Evolutionary conservation across 495 filamentous ascomycete species (phyloP).

Genomic region (Letharia columbiana): DNA sequence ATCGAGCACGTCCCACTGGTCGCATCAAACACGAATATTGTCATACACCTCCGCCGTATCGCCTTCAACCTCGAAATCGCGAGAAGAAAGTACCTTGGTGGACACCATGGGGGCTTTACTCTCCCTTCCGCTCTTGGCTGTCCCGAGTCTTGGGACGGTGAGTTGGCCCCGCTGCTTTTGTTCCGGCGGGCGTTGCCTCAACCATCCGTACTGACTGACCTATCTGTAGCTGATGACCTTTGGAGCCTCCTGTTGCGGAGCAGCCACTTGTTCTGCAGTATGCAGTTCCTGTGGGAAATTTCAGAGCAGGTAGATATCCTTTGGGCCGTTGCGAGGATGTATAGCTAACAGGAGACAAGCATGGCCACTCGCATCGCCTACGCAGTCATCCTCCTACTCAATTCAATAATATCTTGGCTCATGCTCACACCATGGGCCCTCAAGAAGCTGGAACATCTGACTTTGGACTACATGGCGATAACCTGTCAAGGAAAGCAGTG

Average conservation of each 20-base stretch:
- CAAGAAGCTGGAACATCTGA: conserved; percentile 84
- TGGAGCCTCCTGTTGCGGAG: conserved; percentile 83
- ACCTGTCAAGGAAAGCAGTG: conserved; percentile 84
- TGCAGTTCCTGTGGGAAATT: conserved; percentile 95
- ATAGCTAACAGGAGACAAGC: conserved; percentile 38
- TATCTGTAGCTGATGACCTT: conserved; percentile 58
- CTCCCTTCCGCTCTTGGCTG: conserved; percentile 76
- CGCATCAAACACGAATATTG: not conserved
- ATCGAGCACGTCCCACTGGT: too few relatives aligned
- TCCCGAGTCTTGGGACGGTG: conserved; percentile 84
- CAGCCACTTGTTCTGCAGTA: conserved; percentile 87
- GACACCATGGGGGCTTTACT: conserved; percentile 79
- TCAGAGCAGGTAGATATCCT: conserved; percentile 66
- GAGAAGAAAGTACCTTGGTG: not conserved
- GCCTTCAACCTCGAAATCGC: not conserved
- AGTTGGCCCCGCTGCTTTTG: conserved; percentile 28
- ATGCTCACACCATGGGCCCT: conserved; percentile 99
- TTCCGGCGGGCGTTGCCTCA: not conserved
- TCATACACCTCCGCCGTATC: not conserved
- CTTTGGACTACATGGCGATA: conserved; percentile 91
- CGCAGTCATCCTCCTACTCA: conserved; percentile 88
- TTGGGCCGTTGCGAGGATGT: not conserved
- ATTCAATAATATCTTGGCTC: conserved; percentile 95
- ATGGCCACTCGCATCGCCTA: conserved; percentile 97
- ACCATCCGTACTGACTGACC: conserved; percentile 20